Evolutionary conservation across 345 rosid genomes (phyloP).

Genomic region (Populus simonii): DNA sequence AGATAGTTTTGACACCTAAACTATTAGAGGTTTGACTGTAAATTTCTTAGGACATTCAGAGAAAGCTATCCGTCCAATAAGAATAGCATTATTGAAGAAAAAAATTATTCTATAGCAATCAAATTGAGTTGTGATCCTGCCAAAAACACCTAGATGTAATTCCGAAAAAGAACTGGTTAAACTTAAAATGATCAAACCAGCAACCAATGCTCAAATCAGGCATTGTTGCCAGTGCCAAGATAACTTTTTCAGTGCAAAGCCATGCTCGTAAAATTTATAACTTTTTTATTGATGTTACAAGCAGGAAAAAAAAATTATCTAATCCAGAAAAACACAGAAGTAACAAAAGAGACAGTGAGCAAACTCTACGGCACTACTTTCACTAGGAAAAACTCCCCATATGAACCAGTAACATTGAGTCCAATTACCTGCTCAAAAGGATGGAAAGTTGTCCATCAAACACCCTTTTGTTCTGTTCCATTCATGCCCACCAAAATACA

Average conservation of each 20-base stretch:
- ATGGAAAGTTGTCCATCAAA: background rate
- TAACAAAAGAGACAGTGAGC: background rate
- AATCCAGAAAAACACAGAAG: background rate
- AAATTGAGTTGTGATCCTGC: background rate
- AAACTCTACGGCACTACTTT: background rate
- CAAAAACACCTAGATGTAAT: background rate
- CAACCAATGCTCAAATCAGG: background rate
- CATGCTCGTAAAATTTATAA: background rate
- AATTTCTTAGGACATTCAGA: background rate
- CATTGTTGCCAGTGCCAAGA: background rate
- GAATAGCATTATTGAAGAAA: background rate
- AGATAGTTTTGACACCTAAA: background rate
- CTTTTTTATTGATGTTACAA: background rate
- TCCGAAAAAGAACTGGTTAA: background rate
- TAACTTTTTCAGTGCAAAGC: background rate
- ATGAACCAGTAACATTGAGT: background rate
- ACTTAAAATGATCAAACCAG: background rate
- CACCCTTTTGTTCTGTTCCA: background rate
- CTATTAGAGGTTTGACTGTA: background rate
- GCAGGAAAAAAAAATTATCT: background rate
- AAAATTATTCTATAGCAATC: background rate
- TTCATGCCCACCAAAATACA: background rate
- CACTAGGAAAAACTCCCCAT: background rate
- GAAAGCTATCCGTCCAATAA: background rate
- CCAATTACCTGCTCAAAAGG: background rate